phyloP scores from a whole-genome alignment of 208 protist genomes.

The Zelonia costaricensis region DNA sequence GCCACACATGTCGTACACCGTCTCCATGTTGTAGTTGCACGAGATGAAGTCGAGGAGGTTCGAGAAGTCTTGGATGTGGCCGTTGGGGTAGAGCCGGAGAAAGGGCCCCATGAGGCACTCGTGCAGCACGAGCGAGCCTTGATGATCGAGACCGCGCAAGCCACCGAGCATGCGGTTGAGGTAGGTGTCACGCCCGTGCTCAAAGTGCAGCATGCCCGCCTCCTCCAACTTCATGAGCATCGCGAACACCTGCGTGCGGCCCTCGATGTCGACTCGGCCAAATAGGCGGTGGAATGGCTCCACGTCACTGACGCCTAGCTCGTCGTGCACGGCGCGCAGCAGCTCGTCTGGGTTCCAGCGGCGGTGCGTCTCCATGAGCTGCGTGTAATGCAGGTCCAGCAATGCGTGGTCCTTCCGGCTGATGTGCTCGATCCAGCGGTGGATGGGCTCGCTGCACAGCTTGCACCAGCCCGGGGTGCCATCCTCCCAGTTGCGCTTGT shows the following conservation, averaged over 20 bases:
- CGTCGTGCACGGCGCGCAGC: conserved; percentile 46
- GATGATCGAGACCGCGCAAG: conserved; percentile 81
- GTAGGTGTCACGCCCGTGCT: conserved; percentile 72
- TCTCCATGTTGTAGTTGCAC: conserved; percentile 93
- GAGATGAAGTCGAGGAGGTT: conserved; percentile 90
- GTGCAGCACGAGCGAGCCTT: conserved; percentile 88
- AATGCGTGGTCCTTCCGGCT: conserved; percentile 90
- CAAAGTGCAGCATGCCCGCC: conserved; percentile 88
- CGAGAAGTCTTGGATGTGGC: conserved; percentile 89
- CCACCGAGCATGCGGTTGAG: conserved; percentile 82
- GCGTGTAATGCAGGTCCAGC: conserved; percentile 89
- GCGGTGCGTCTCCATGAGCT: conserved; percentile 68
- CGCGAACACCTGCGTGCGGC: conserved; percentile 76
- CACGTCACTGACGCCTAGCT: conserved; percentile 54
- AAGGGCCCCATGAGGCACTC: conserved; percentile 80
- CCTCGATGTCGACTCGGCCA: conserved; percentile 46
- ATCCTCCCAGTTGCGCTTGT: conserved; percentile 88
- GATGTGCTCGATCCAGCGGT: conserved; percentile 86
- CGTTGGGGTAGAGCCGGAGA: conserved; percentile 85
- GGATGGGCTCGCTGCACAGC: conserved; percentile 89
- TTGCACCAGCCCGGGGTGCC: conserved; percentile 88
- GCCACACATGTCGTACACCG: conserved; percentile 88
- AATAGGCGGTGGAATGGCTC: conserved; percentile 59
- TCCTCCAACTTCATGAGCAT: conserved; percentile 77
- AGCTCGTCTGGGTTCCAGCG: conserved; percentile 83